A percentile compares a stretch with the other conserved stretches of the same genome.
Evolutionary conservation across 352 stramenopile genomes (phyloP).

Genomic region (Phytopythium mirpurense): DNA sequence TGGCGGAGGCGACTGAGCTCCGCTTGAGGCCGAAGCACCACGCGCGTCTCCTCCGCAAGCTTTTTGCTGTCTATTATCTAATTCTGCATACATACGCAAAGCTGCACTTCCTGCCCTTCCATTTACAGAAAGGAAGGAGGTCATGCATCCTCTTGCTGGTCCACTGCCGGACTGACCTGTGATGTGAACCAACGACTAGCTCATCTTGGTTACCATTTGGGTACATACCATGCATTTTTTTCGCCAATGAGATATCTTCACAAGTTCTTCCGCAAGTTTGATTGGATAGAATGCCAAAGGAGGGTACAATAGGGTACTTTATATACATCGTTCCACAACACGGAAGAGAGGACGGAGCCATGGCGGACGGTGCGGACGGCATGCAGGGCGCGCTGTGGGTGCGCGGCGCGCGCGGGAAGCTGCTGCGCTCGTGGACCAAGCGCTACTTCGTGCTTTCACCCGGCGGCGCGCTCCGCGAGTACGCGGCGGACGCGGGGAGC

Average conservation of each 20-base stretch:
- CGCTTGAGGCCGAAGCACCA: neutral
- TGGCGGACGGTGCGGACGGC: conserved; percentile 18
- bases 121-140: too few relatives aligned
- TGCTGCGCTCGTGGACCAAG: conserved; percentile 66
- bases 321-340: too few relatives aligned
- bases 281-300: neutral
- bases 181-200: neutral
- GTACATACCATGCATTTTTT: neutral
- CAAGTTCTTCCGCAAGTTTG: too few relatives aligned
- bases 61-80: conserved; percentile 8
- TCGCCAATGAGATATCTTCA: neutral
- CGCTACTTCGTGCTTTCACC: conserved; percentile 56
- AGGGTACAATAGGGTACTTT: too few relatives aligned
- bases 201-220: too few relatives aligned
- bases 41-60: too few relatives aligned
- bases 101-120: too few relatives aligned
- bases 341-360: neutral
- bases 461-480: conserved; percentile 46
- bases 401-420: conserved; percentile 39
- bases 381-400: conserved; percentile 50
- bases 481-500: conserved; percentile 20
- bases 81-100: neutral
- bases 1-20: neutral
- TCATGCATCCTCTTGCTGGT: too few relatives aligned
- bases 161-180: neutral